Percentiles rank a stretch among this genome's conserved stretches.
Conservation (phyloP, 805 yeast genomes). For the Candida alai region DNA sequence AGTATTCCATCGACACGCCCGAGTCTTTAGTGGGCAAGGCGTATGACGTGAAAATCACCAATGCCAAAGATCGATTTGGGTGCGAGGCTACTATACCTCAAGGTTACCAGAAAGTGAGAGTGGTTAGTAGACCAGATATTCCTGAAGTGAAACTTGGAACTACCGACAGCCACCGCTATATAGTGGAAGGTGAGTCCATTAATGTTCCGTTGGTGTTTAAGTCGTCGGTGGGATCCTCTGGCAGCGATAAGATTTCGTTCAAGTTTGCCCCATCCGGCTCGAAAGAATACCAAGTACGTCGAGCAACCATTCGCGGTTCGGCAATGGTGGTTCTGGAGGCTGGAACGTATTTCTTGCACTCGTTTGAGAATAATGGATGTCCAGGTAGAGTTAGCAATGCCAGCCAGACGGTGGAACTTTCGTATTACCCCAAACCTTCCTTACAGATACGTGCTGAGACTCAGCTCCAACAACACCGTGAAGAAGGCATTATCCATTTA, state of each 20-base stretch:
- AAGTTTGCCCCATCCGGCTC: slow-evolving; percentile 15
- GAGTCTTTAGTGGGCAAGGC: slow-evolving; percentile 63
- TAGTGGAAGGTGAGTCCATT: slow-evolving; percentile 60
- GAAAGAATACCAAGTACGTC: neutral
- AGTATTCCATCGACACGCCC: slow-evolving; percentile 50
- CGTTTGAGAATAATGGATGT: slow-evolving; percentile 43
- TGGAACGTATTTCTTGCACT: slow-evolving; percentile 40
- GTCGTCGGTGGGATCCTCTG: slow-evolving; percentile 27
- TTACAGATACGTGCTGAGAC: slow-evolving; percentile 16
- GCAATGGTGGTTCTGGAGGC: slow-evolving; percentile 29
- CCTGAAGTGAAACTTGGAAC: slow-evolving; percentile 45
- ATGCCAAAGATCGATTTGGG: slow-evolving; percentile 69
- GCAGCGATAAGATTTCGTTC: slow-evolving; percentile 31
- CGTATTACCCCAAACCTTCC: slow-evolving; percentile 24
- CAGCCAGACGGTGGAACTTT: slow-evolving; percentile 17
- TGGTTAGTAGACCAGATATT: slow-evolving; percentile 66
- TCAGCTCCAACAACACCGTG: slow-evolving; percentile 20
- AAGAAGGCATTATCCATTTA: slow-evolving; percentile 19
- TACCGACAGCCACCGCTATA: slow-evolving; percentile 21
- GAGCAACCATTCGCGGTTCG: slow-evolving; percentile 2
- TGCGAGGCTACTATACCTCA: slow-evolving; percentile 67
- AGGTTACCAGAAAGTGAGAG: slow-evolving; percentile 47
- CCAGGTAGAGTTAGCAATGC: slow-evolving; percentile 31
- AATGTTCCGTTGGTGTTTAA: slow-evolving; percentile 51
- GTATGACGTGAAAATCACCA: slow-evolving; percentile 59